A percentile compares a stretch with the other conserved stretches of the same genome.
Conservation (phyloP, 495 filamentous ascomycete species). For the Xylaria cubensis region DNA sequence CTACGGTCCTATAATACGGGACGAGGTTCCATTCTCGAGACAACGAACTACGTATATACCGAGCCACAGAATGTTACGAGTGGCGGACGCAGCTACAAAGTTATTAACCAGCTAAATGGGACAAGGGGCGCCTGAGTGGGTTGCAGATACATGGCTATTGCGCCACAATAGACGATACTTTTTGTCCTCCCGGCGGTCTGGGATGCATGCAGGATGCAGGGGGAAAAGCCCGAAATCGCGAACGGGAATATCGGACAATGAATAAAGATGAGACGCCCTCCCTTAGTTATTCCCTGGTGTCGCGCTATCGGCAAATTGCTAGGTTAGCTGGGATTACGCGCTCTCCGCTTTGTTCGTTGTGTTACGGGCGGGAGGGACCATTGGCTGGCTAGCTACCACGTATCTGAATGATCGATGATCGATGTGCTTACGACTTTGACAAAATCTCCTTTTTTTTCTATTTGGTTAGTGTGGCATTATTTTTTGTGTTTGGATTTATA, state of each 20-base stretch:
- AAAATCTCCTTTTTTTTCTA: not conserved
- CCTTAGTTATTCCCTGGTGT: not conserved
- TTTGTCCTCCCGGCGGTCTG: not conserved
- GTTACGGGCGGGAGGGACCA: not conserved
- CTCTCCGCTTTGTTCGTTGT: not conserved
- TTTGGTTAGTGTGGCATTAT: not conserved
- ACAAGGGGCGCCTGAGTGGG: not conserved
- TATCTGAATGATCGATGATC: constrained; percentile 15
- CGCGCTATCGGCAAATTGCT: not conserved
- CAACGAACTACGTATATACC: not conserved
- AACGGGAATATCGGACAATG: constrained; percentile 4
- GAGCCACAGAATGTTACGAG: not conserved
- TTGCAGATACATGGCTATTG: not conserved
- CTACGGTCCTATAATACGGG: not conserved
- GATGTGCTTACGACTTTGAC: constrained; percentile 6
- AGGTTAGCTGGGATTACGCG: not conserved
- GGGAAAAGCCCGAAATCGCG: constrained; percentile 1
- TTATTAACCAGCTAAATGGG: not conserved
- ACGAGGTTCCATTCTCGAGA: not conserved
- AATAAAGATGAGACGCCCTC: not conserved
- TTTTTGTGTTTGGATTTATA: not conserved
- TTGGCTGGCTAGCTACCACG: not conserved
- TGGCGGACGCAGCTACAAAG: not conserved
- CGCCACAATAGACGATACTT: constrained; percentile 6
- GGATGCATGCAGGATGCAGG: not conserved